phyloP scores from a whole-genome alignment of 441 rosid genomes.

The Gossypium trilobum region DNA sequence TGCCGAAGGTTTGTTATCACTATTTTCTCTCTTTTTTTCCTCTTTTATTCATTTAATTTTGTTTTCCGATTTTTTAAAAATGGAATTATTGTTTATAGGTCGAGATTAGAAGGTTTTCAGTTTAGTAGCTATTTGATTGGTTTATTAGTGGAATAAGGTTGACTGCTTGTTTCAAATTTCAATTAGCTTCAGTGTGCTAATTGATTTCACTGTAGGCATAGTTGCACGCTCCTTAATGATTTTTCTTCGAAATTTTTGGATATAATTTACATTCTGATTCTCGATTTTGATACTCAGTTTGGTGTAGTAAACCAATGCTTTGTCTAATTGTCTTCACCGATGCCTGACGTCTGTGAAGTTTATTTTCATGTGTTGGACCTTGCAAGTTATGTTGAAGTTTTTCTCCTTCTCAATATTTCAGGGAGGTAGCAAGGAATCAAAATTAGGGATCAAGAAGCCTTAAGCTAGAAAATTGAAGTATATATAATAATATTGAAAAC shows the following conservation, averaged over 20 bases:
- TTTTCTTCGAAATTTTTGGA: background rate
- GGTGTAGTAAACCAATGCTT: background rate
- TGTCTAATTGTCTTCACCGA: background rate
- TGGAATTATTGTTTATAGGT: background rate
- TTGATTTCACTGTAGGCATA: background rate
- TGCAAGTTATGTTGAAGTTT: background rate
- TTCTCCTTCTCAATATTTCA: background rate
- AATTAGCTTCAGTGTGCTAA: background rate
- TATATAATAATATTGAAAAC: background rate
- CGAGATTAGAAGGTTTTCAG: background rate
- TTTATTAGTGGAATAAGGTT: background rate
- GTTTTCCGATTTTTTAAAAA: background rate
- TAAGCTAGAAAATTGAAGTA: background rate
- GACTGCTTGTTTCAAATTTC: background rate
- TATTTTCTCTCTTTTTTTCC: background rate
- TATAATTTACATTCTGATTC: background rate
- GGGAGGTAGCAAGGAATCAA: background rate
- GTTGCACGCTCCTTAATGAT: background rate
- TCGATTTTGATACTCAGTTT: background rate
- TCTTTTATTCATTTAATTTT: background rate
- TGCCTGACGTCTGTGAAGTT: background rate
- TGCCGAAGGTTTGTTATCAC: slow-evolving; percentile 38
- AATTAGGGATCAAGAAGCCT: background rate
- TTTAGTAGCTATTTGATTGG: slow-evolving; percentile 1
- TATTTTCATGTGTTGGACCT: background rate